Evolutionary conservation across 495 filamentous ascomycete genomes (phyloP), one percentile per base, ranked within the genome.

Genomic region (Talaromyces borbonicus): DNA sequence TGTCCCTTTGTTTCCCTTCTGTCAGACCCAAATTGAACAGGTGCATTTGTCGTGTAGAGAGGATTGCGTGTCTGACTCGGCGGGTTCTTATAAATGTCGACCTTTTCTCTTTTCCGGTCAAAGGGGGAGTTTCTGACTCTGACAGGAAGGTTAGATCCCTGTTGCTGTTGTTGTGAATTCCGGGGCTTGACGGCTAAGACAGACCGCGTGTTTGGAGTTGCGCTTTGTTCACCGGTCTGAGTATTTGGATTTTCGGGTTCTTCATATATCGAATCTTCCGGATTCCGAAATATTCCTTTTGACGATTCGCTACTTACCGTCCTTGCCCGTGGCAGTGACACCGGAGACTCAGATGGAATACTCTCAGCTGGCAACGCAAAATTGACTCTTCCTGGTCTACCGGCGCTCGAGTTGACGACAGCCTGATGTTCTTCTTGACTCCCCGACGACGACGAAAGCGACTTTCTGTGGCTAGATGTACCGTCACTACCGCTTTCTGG

Each of bases 251-350:
- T 65, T 43, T 81, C 74, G 2, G 84, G 81, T 51, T 95, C 89
- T 61, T 95, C 87, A 67, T 85, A 95, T 41, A 95, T 95, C 51
- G 90, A 80, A 49, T 93, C 87, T 24, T 83, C 77, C 3, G 84
- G 72, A 36, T 77, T 75, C 19, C 62, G 59, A 48, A 75, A 75
- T 3, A 73, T 61, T 5, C 64, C 67, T 41, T 57, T 67, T 4
- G 60, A 63, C 9, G 62, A 59, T 47, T 71, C 72, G 23, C 56
- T 59, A 38, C 62, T 67, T 19, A 61, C 52, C 23, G 58, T 63
- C 31, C 61, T 56, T 36, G 61, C 46, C 45, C 62, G 63, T 25
- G 64, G 32, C 30, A 53, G n/a, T 59, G 6, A 29, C 25, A 44
- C 35, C 36, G 18, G 27, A 26, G 40, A 8, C 26, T 46, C 41